phyloP scores from a whole-genome alignment of 129 eudicot genomes.

The Pulicaria dysenterica region DNA sequence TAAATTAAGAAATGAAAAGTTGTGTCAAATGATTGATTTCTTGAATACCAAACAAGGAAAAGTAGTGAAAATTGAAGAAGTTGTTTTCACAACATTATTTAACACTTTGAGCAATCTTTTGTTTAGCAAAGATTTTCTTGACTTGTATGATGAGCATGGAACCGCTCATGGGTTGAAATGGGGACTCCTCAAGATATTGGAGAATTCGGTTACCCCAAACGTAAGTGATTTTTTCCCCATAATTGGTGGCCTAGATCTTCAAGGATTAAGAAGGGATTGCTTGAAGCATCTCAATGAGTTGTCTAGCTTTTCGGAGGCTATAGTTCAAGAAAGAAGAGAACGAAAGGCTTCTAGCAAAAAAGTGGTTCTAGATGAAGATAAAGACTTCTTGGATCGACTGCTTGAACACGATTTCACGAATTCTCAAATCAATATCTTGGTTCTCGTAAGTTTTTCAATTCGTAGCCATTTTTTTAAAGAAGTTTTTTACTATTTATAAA shows the following conservation, averaged over 20 bases:
- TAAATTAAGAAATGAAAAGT: conserved; percentile 17
- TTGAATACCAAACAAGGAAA: conserved; percentile 24
- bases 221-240: conserved; percentile 25
- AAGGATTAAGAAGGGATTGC: conserved; percentile 22
- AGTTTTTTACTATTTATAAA: no score
- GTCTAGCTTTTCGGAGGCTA: conserved; percentile 6
- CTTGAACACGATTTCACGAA: conserved; percentile 26
- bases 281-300: conserved; percentile 23
- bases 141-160: conserved; percentile 19
- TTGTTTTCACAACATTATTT: conserved; percentile 33
- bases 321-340: conserved; percentile 18
- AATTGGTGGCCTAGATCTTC: conserved; percentile 23
- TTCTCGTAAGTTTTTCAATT: conserved; percentile 11
- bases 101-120: conserved; percentile 31
- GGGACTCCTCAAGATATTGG: background rate
- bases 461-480: no score
- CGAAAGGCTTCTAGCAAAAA: background rate
- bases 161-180: conserved; percentile 20
- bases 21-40: conserved; percentile 27
- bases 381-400: conserved; percentile 22
- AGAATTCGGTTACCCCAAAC: conserved; percentile 16
- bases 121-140: conserved; percentile 25
- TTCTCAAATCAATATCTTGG: conserved; percentile 22
- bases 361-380: background rate
- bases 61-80: conserved; percentile 32